Base-by-base conservation (phyloP, 2,329 filamentous ascomycete species). In the Sporothrix pallida region DNA sequence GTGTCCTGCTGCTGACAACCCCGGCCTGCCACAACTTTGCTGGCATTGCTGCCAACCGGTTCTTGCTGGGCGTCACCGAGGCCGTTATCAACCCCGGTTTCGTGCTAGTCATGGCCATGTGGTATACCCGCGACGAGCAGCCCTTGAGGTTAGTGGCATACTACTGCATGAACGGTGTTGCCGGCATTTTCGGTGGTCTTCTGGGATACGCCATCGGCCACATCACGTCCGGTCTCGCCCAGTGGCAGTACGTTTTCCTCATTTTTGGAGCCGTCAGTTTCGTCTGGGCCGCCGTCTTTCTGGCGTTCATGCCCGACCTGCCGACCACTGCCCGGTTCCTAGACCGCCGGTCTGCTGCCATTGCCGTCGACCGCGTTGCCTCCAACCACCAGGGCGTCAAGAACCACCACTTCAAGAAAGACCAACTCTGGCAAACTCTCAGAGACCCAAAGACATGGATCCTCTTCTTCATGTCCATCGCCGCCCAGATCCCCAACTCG, bases 51-150 rank as follows among this genome's bases (percentile, higher is more conserved):
- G 80, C 83, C 0, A 83, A 91, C 5, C 84, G 90, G 4, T 86
- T 88, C 0, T 79, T 92, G 1, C 86, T 91, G 0, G 90, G 90
- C 77, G 87, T 90, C 37, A 90, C 91, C 74, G 90, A 92, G 78
- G 87, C 89, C 3, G 81, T 82, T 42, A 81, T 81, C 2, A 81
- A 82, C 52, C 82, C 82, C 0, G 81, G 81, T 0, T 89, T 91
- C 75, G 89, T 91, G 84, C 80, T 91, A 1, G 88, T 91, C 56
- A 91, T 89, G 0, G 86, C 85, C 2, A 91, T 90, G 88, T 92
- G 88, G 86, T 85, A 90, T 76, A 90, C 88, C 1, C 83, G 88
- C 8, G 82, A 84, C 3, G 87, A 92, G 77, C 90, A 92, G 76
- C 89, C 90, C 0, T 83, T 88, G 3, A 83, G 89, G 0, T 88